Evolutionary conservation across 2,329 filamentous ascomycete genomes (phyloP).

Genomic region (Exophiala alcalophila): DNA sequence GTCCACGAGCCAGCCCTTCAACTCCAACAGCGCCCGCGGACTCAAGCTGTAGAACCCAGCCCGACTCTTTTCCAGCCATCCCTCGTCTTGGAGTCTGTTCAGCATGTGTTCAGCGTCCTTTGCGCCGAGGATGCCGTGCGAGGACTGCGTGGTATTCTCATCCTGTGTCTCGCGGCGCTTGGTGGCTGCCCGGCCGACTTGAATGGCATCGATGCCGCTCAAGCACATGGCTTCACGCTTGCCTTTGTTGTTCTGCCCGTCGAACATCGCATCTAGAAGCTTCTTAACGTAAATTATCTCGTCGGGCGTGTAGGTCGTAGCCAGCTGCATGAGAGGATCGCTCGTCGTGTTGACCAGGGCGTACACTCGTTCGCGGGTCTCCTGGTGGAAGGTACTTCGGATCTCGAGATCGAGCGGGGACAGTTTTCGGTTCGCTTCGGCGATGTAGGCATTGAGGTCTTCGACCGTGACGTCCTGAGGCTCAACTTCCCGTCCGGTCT

Average conservation of each 20-base stretch:
- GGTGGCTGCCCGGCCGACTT: slow-evolving; percentile 54
- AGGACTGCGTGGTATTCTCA: slow-evolving; percentile 37
- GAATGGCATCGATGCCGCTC: slow-evolving; percentile 72
- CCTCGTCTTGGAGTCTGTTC: slow-evolving; percentile 67
- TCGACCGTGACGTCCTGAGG: slow-evolving; percentile 65
- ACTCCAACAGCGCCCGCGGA: slow-evolving; percentile 76
- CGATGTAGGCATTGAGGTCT: slow-evolving; percentile 66
- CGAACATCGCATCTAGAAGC: slow-evolving; percentile 87
- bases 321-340: slow-evolving; percentile 80
- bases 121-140: slow-evolving; percentile 58
- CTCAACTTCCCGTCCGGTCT: slow-evolving; percentile 49
- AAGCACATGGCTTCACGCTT: slow-evolving; percentile 82
- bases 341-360: slow-evolving; percentile 85
- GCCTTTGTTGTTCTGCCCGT: slow-evolving; percentile 70
- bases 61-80: slow-evolving; percentile 76
- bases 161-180: slow-evolving; percentile 35
- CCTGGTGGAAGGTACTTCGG: slow-evolving; percentile 68
- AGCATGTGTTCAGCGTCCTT: slow-evolving; percentile 74
- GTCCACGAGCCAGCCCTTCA: slow-evolving; percentile 78
- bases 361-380: slow-evolving; percentile 64
- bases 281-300: slow-evolving; percentile 89
- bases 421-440: slow-evolving; percentile 67
- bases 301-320: slow-evolving; percentile 74
- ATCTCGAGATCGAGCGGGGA: slow-evolving; percentile 86
- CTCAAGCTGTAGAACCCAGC: slow-evolving; percentile 72